phyloP scores from a whole-genome alignment of 768 basidiomycete genomes.

The Collybiopsis luxurians region DNA sequence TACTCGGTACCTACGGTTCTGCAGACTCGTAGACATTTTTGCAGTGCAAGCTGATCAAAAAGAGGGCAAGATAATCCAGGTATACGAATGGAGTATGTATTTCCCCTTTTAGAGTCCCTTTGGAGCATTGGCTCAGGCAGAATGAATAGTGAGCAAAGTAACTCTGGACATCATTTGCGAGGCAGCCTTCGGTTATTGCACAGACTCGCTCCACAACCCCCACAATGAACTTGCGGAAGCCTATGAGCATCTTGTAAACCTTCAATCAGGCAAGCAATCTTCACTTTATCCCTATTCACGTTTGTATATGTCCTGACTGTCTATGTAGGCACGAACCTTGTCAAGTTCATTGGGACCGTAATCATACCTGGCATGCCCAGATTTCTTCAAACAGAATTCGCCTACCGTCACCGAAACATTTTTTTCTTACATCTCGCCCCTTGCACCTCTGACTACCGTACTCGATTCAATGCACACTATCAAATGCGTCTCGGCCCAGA shows the following conservation, averaged over 20 bases:
- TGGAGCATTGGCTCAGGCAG: too few species aligned
- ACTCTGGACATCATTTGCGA: conserved; percentile 53
- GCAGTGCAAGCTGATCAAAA: conserved; percentile 13
- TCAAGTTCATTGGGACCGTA: conserved; percentile 32
- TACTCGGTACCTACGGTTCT: too few species aligned
- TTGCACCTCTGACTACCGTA: conserved; percentile 18
- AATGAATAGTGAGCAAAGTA: conserved; percentile 47
- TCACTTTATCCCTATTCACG: not conserved
- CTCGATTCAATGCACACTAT: conserved; percentile 41
- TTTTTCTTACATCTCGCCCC: conserved; percentile 11
- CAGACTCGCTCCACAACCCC: conserved; percentile 43
- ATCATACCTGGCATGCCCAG: conserved; percentile 33
- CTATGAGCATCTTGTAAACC: conserved; percentile 38
- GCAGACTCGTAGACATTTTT: not conserved
- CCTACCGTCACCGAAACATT: conserved; percentile 31
- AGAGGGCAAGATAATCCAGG: conserved; percentile 25
- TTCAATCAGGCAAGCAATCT: conserved; percentile 38
- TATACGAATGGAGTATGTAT: conserved; percentile 47
- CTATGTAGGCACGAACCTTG: conserved; percentile 27
- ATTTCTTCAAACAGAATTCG: conserved; percentile 32
- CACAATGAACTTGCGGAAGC: conserved; percentile 46
- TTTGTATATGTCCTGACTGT: not conserved
- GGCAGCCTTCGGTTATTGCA: conserved; percentile 46
- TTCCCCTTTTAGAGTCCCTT: too few species aligned
- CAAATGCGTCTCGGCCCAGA: conserved; percentile 33